A percentile compares a stretch with the other conserved stretches of the same genome.
Evolutionary conservation across 768 basidiomycete species (phyloP).

Genomic region (Austroboletus eburneus): DNA sequence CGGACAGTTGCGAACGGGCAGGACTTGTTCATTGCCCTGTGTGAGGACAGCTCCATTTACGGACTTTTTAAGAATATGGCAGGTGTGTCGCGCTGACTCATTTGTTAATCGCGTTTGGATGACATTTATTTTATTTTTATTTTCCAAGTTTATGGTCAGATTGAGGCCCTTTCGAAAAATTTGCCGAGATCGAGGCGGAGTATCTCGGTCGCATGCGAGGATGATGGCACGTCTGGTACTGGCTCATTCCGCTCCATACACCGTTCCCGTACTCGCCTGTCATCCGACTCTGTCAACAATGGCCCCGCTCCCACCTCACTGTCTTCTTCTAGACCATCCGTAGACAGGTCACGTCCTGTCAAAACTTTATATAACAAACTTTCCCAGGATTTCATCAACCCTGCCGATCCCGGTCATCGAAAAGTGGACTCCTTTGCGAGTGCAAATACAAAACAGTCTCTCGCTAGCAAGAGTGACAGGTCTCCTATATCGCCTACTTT

Average conservation of each 20-base stretch:
- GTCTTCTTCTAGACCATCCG: conserved; percentile 51
- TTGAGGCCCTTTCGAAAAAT: conserved; percentile 59
- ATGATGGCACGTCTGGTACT: conserved; percentile 38
- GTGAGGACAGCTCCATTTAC: conserved; percentile 87
- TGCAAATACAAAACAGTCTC: conserved; percentile 42
- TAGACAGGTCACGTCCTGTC: conserved; percentile 59
- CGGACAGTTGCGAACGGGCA: conserved; percentile 68
- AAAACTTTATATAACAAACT: conserved; percentile 51
- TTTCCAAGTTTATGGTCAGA: conserved; percentile 67
- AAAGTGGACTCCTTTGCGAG: conserved; percentile 53
- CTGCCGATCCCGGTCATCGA: conserved; percentile 49
- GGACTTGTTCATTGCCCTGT: conserved; percentile 83
- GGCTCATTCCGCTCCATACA: conserved; percentile 21
- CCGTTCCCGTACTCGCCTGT: conserved; percentile 29
- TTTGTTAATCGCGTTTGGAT: conserved; percentile 18
- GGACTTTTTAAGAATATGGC: conserved; percentile 82
- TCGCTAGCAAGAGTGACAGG: conserved; percentile 30
- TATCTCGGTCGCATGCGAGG: conserved; percentile 65
- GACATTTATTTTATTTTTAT: conserved; percentile 13
- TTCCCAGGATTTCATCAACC: conserved; percentile 36
- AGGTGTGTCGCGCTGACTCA: conserved; percentile 42
- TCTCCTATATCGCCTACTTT: conserved; percentile 34
- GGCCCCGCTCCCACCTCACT: conserved; percentile 15
- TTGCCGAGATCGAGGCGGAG: conserved; percentile 55
- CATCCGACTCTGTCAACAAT: conserved; percentile 37